phyloP scores from a whole-genome alignment of 768 basidiomycete genomes.

The Psilocybe tampanensis region DNA sequence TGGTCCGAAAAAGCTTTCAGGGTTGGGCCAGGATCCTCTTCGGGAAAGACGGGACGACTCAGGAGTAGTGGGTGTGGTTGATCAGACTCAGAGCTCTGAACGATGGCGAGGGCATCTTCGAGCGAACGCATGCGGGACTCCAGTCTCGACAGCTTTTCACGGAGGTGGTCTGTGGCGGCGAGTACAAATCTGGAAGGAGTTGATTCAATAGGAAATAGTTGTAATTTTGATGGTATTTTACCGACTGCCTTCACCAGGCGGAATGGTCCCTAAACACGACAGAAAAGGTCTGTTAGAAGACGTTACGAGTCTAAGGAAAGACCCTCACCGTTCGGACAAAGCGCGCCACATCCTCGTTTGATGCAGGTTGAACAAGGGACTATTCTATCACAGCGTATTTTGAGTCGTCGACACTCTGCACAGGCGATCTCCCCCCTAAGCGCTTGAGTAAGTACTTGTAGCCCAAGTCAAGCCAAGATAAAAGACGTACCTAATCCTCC shows the following conservation, averaged over 20 bases:
- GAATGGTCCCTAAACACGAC: slow-evolving; percentile 43
- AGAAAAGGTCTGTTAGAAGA: neutral
- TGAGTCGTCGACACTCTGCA: slow-evolving; percentile 46
- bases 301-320: neutral
- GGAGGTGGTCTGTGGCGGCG: slow-evolving; percentile 55
- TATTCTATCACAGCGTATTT: slow-evolving; percentile 40
- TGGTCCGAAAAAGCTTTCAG: slow-evolving; percentile 31
- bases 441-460: slow-evolving; percentile 1
- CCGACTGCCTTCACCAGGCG: slow-evolving; percentile 58
- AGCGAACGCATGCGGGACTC: slow-evolving; percentile 54
- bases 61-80: slow-evolving; percentile 45
- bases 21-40: slow-evolving; percentile 32
- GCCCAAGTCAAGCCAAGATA: slow-evolving; percentile 3
- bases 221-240: slow-evolving; percentile 21
- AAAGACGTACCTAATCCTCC: slow-evolving; percentile 37
- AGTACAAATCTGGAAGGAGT: slow-evolving; percentile 44
- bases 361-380: slow-evolving; percentile 53
- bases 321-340: slow-evolving; percentile 53
- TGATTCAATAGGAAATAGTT: neutral
- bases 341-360: slow-evolving; percentile 49
- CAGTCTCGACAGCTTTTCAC: slow-evolving; percentile 44
- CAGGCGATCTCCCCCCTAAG: slow-evolving; percentile 44
- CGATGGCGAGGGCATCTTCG: slow-evolving; percentile 55
- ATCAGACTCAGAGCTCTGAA: slow-evolving; percentile 40
- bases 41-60: slow-evolving; percentile 17